Base-by-base conservation (phyloP, 1,284 basidiomycete species). In the Moniliophthora roreri region DNA sequence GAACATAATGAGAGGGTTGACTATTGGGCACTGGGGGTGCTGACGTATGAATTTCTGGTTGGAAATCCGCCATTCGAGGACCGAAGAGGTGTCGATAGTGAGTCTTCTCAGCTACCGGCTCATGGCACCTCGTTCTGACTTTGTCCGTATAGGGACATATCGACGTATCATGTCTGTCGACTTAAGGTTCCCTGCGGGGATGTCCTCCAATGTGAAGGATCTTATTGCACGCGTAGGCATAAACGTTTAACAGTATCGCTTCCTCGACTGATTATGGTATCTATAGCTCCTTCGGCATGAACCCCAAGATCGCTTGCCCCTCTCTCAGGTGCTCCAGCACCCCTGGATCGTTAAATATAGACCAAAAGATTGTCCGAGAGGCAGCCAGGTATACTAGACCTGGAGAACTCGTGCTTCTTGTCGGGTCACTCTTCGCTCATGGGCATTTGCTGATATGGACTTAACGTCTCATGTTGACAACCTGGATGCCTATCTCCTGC, bases 21-120 rank as follows among this genome's bases (percentile, higher is more conserved):
- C 64, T 81, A 95, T 48, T 99, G 97, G 97, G 96, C 97, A 0
- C 76, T 99, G n/a, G 97, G 97, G 41, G 96, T 99, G 4, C 77
- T 99, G 54, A 91, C 89, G 1, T 99, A 94, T 69, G 97, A 99
- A 71, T 99, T 99, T 68, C 72, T 99, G 52, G 85, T 89, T 56
- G 97, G 97, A 1, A 82, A 82, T 8, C 95, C 97, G 4, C 97
- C 97, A 0, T 99, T 99, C 61, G 97, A 99, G 66, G 93, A 95
- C 66, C 71, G 91, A 53, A 81, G 71, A 52, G 91, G 91, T 28
- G 82, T 87, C 44, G 82, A 82, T 48, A 89, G 91, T 92, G 60
- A 58, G 81, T 67, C 15, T 50, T 20, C 40, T 54, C 36, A 36
- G 42, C 32, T 32, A 40, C 28, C 44, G 16, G 34, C 32, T 32